These are phyloP conservation scores for Iris macrosiphon DNA, from an alignment of 106 monocot genomes.

Conservation along the genomic window DNA sequence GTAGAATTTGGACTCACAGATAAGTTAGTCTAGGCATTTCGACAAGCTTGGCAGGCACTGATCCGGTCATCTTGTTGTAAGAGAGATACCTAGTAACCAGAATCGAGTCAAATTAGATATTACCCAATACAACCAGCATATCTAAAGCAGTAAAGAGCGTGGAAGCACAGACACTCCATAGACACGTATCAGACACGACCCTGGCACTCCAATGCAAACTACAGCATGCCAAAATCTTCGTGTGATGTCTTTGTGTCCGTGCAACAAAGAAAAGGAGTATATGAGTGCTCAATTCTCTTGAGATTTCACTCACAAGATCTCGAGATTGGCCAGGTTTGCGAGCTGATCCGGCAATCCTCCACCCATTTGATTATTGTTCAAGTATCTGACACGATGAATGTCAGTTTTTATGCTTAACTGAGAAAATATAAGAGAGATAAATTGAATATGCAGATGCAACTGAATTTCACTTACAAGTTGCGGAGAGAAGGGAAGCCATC, in stretches of 20 bases:
- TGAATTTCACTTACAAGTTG: slow-evolving; percentile 63
- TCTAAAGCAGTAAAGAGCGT: no score
- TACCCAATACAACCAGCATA: neutral
- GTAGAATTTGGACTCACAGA: slow-evolving; percentile 46
- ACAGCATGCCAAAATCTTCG: no score
- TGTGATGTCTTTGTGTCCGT: no score
- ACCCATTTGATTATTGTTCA: slow-evolving; percentile 81
- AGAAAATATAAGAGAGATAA: no score
- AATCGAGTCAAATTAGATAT: neutral
- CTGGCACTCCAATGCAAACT: no score
- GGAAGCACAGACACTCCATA: no score
- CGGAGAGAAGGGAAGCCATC: slow-evolving; percentile 85
- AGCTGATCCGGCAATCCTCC: slow-evolving; percentile 96
- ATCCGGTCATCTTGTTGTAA: slow-evolving; percentile 79
- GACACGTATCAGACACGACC: no score
- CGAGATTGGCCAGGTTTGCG: slow-evolving; percentile 81
- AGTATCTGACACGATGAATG: no score
- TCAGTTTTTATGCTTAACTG: no score
- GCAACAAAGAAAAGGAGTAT: no score
- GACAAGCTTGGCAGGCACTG: slow-evolving; percentile 75
- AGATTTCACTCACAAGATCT: slow-evolving; percentile 43
- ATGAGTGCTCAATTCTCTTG: no score
- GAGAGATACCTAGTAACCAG: slow-evolving; percentile 67
- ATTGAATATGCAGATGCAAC: no score
- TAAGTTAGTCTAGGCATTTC: slow-evolving; percentile 81